A percentile compares a stretch with the other conserved stretches of the same genome.
Evolutionary conservation across 1,284 basidiomycete genomes (phyloP).

Genomic region (Phellinidium pouzarii): DNA sequence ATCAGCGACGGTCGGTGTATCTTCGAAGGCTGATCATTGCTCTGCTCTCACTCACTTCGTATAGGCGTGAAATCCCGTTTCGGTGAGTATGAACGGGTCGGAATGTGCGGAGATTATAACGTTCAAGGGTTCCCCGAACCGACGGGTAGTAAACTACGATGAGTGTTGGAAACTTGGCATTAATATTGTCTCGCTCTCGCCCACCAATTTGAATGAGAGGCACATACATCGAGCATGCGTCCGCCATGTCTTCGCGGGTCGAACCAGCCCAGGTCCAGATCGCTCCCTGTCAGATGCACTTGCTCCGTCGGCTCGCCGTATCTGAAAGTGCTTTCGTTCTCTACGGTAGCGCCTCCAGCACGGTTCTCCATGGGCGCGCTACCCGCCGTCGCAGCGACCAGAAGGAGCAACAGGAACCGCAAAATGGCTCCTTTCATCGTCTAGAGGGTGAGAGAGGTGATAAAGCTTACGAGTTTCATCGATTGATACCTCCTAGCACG

Average conservation of each 20-base stretch:
- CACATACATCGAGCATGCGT: constrained; percentile 59
- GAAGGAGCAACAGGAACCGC: too few relatives aligned
- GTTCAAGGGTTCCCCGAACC: constrained; percentile 39
- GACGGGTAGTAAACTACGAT: constrained; percentile 52
- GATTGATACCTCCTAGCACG: too few relatives aligned
- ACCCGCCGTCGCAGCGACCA: too few relatives aligned
- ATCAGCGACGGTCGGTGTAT: neutral
- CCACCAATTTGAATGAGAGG: too few relatives aligned
- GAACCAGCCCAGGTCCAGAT: constrained; percentile 42
- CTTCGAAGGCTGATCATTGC: neutral
- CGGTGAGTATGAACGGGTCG: constrained; percentile 37
- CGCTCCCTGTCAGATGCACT: neutral
- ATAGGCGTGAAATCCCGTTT: constrained; percentile 34
- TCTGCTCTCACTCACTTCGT: constrained; percentile 36
- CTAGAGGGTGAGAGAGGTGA: too few relatives aligned
- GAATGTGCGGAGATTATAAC: constrained; percentile 40
- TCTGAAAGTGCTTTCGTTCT: too few relatives aligned
- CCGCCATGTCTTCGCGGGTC: constrained; percentile 69
- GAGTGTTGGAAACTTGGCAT: neutral
- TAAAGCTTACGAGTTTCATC: too few relatives aligned
- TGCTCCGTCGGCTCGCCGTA: too few relatives aligned
- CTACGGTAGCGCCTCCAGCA: too few relatives aligned
- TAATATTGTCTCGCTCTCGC: neutral
- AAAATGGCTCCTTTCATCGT: too few relatives aligned
- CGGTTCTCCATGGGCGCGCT: too few relatives aligned